Percentiles rank a stretch among this genome's conserved stretches.
These are phyloP conservation scores for Penicillium frequentans DNA, from an alignment of 2,329 filamentous ascomycete genomes.

Conservation along the genomic window DNA sequence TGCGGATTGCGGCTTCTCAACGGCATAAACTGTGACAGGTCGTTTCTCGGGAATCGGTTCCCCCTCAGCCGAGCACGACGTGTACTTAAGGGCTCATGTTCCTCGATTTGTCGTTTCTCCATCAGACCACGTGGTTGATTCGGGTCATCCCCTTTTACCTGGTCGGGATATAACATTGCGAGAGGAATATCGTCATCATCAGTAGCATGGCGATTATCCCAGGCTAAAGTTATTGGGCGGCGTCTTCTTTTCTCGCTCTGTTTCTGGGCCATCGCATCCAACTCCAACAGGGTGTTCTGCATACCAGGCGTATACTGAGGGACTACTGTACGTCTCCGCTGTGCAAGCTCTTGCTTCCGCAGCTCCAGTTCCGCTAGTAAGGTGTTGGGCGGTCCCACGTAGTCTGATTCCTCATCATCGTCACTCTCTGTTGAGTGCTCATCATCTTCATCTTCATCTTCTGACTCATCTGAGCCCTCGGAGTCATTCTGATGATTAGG, in stretches of 20 bases:
- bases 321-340: conserved; percentile 68
- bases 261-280: conserved; percentile 86
- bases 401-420: conserved; percentile 46
- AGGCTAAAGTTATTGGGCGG: conserved; percentile 81
- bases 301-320: conserved; percentile 55
- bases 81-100: conserved; percentile 82
- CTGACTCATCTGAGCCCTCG: conserved; percentile 6
- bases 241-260: conserved; percentile 69
- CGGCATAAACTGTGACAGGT: conserved; percentile 37
- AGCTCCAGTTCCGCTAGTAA: conserved; percentile 88
- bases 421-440: conserved; percentile 23
- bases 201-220: conserved; percentile 66
- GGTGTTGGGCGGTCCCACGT: conserved; percentile 78
- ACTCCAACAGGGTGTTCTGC: conserved; percentile 83
- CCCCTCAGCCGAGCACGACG: conserved; percentile 72
- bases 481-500: conserved; percentile 13
- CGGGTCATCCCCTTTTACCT: conserved; percentile 32
- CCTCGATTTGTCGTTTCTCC: conserved; percentile 78
- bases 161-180: conserved; percentile 69
- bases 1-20: conserved; percentile 13
- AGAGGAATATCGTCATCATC: conserved; percentile 85
- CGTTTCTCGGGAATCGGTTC: conserved; percentile 43
- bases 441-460: conserved; percentile 20
- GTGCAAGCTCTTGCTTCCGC: conserved; percentile 83
- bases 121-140: conserved; percentile 48